Evolutionary conservation across 768 basidiomycete species (phyloP).

Genomic region (Psilocybe tampanensis): DNA sequence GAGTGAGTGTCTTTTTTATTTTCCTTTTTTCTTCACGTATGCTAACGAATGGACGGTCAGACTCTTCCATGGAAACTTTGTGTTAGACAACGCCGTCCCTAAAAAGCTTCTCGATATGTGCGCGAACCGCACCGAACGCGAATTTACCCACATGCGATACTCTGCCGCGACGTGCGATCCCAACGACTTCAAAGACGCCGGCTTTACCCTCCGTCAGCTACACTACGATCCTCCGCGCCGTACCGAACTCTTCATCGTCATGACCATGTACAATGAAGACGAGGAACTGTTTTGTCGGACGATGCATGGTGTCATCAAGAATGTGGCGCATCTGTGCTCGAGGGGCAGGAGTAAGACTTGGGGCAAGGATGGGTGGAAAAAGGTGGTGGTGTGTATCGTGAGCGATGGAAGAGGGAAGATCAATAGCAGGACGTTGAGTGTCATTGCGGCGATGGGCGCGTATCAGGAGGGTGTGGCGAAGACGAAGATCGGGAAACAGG

Average conservation of each 20-base stretch:
- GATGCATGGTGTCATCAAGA: slow-evolving; percentile 97
- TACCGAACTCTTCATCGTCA: slow-evolving; percentile 95
- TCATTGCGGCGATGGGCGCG: slow-evolving; percentile 90
- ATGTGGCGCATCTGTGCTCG: slow-evolving; percentile 86
- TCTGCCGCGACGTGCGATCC: slow-evolving; percentile 96
- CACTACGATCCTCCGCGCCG: slow-evolving; percentile 88
- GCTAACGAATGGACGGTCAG: slow-evolving; percentile 29
- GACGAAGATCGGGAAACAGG: slow-evolving; percentile 77
- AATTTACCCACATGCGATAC: slow-evolving; percentile 96
- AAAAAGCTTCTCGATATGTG: slow-evolving; percentile 90
- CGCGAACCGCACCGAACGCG: slow-evolving; percentile 73
- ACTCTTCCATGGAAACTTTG: slow-evolving; percentile 91
- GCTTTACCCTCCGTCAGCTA: slow-evolving; percentile 89
- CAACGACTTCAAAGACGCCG: slow-evolving; percentile 80
- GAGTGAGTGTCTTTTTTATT: slow-evolving; percentile 52
- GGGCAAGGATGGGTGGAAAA: slow-evolving; percentile 99
- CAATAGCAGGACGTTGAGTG: slow-evolving; percentile 79
- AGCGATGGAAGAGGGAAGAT: slow-evolving; percentile 87
- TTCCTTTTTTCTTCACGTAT: neutral
- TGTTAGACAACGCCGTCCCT: slow-evolving; percentile 88
- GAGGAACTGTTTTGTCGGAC: slow-evolving; percentile 90
- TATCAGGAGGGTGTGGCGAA: slow-evolving; percentile 96
- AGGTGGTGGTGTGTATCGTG: slow-evolving; percentile 93
- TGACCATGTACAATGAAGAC: slow-evolving; percentile 98
- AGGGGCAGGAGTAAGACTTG: slow-evolving; percentile 90